A percentile compares a stretch with the other conserved stretches of the same genome.
Evolutionary conservation across 495 filamentous ascomycete species (phyloP).

Genomic region (Neurospora hispaniola): DNA sequence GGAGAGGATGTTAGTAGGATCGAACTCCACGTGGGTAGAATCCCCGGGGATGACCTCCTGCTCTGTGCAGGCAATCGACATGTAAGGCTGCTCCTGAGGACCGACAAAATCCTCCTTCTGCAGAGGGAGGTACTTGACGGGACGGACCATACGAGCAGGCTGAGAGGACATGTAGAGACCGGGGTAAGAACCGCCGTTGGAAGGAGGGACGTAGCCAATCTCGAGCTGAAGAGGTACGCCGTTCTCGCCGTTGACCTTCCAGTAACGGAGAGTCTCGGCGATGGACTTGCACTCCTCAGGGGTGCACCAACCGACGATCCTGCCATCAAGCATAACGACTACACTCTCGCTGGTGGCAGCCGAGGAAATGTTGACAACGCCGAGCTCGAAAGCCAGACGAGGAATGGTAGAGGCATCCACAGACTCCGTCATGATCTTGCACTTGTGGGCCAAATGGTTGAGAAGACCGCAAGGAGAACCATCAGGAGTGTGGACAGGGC

Average conservation of each 20-base stretch:
- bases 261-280: constrained; percentile 74
- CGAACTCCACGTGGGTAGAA: constrained; percentile 87
- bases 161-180: constrained; percentile 89
- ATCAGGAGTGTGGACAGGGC: constrained; percentile 95
- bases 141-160: constrained; percentile 75
- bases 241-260: constrained; percentile 92
- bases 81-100: constrained; percentile 92
- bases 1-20: constrained; percentile 93
- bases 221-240: constrained; percentile 76
- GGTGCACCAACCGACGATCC: constrained; percentile 80
- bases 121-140: constrained; percentile 82
- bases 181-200: constrained; percentile 83
- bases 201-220: constrained; percentile 81
- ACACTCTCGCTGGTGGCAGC: constrained; percentile 70
- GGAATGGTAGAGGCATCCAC: constrained; percentile 65
- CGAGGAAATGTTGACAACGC: constrained; percentile 59
- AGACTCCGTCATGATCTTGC: constrained; percentile 66
- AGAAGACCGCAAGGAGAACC: constrained; percentile 88
- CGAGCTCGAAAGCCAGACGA: constrained; percentile 60
- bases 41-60: constrained; percentile 75
- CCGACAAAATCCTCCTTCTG: constrained; percentile 80
- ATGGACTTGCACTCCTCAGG: constrained; percentile 69
- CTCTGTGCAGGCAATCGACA: constrained; percentile 88
- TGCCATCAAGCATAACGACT: constrained; percentile 79
- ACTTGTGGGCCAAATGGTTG: constrained; percentile 94